A percentile compares a stretch with the other conserved stretches of the same genome.
phyloP scores from a whole-genome alignment of 257 asterid species.

The Nemophila menziesii region DNA sequence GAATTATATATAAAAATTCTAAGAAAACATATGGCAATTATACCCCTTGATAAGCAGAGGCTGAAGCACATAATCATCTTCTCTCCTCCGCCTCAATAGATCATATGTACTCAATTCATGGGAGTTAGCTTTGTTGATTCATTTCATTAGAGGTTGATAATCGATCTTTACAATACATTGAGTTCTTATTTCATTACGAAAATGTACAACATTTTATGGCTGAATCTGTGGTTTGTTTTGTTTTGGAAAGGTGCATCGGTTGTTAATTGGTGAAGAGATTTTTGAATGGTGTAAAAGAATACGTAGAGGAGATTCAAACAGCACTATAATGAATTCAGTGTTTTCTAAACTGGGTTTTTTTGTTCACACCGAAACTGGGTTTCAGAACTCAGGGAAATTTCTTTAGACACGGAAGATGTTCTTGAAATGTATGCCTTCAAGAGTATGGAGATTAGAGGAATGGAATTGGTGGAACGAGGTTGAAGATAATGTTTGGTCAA shows the following conservation, averaged over 20 bases:
- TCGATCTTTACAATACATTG: too few relatives aligned
- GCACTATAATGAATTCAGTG: conserved; percentile 31
- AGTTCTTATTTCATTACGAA: too few relatives aligned
- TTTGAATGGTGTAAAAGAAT: conserved; percentile 14
- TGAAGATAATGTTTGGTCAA: conserved; percentile 14
- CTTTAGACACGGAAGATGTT: conserved; percentile 33
- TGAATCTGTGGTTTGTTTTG: conserved; percentile 21
- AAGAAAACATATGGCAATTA: too few relatives aligned
- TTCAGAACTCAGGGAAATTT: conserved; percentile 35
- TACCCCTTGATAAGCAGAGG: too few relatives aligned
- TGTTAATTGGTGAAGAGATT: conserved; percentile 19
- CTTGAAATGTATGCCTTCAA: conserved; percentile 17
- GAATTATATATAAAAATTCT: too few relatives aligned
- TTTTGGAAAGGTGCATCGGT: conserved; percentile 15
- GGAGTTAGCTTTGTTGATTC: too few relatives aligned
- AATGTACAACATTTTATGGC: too few relatives aligned
- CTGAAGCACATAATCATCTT: too few relatives aligned
- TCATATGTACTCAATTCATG: too few relatives aligned
- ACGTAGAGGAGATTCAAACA: conserved; percentile 26
- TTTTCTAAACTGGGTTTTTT: conserved; percentile 27
- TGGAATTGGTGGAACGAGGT: too few relatives aligned
- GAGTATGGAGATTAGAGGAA: conserved; percentile 12
- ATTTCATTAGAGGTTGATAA: too few relatives aligned
- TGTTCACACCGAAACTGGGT: conserved; percentile 37
- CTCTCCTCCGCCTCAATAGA: too few relatives aligned